A percentile compares a stretch with the other conserved stretches of the same genome.
Evolutionary conservation across 2,329 filamentous ascomycete genomes (phyloP).

Genomic region (Botrytis galanthina): DNA sequence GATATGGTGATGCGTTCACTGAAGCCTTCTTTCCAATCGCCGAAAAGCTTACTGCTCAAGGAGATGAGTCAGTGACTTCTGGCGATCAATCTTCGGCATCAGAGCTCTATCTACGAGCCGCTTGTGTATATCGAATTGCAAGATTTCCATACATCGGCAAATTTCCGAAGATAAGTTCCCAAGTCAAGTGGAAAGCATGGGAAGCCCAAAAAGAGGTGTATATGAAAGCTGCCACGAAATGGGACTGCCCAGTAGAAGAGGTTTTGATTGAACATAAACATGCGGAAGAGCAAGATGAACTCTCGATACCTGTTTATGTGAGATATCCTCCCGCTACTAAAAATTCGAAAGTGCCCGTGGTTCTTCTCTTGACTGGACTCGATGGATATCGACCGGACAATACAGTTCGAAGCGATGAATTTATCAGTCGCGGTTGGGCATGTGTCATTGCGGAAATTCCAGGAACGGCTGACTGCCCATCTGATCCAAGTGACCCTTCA

Average conservation of each 20-base stretch:
- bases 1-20: constrained; percentile 64
- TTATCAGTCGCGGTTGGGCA: constrained; percentile 61
- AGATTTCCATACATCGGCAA: constrained; percentile 61
- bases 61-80: constrained; percentile 48
- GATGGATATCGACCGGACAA: constrained; percentile 65
- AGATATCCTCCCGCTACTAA: constrained; percentile 52
- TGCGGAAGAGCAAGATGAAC: constrained; percentile 40
- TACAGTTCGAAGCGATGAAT: constrained; percentile 59
- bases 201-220: constrained; percentile 62
- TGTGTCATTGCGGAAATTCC: constrained; percentile 62
- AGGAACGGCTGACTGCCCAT: constrained; percentile 66
- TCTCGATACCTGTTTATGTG: constrained; percentile 62
- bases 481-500: constrained; percentile 57
- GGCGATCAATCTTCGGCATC: constrained; percentile 54
- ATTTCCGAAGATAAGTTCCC: constrained; percentile 42
- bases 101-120: constrained; percentile 66
- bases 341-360: constrained; percentile 44
- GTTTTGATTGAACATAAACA: constrained; percentile 59
- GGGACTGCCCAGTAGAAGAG: constrained; percentile 60
- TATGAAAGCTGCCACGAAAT: constrained; percentile 53
- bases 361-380: constrained; percentile 59
- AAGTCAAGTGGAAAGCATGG: constrained; percentile 61
- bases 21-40: constrained; percentile 60
- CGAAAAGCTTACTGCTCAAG: constrained; percentile 53
- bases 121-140: constrained; percentile 70